Evolutionary conservation across 2,329 filamentous ascomycete species (phyloP).

Genomic region (Fusarium sp.): DNA sequence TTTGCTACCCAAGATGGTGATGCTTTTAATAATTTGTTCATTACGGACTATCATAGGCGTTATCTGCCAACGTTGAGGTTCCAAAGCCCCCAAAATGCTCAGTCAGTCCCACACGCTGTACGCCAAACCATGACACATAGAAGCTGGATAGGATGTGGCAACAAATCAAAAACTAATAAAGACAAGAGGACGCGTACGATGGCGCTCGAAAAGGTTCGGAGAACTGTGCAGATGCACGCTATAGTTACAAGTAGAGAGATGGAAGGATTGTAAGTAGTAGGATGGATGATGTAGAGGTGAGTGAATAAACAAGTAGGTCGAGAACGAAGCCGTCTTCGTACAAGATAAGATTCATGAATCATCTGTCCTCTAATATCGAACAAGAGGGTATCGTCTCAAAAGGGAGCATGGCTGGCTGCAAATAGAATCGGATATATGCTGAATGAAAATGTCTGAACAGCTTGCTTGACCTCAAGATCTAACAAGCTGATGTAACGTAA

Average conservation of each 20-base stretch:
- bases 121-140: slow-evolving; percentile 22
- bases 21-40: slow-evolving; percentile 7
- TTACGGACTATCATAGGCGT: slow-evolving; percentile 18
- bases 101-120: slow-evolving; percentile 7
- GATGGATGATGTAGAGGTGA: slow-evolving; percentile 7
- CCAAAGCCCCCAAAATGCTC: slow-evolving; percentile 15
- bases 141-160: slow-evolving; percentile 4
- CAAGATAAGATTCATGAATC: slow-evolving; percentile 32
- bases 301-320: slow-evolving; percentile 1
- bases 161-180: slow-evolving; percentile 11
- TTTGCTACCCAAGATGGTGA: neutral
- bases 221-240: slow-evolving; percentile 4
- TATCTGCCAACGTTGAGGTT: slow-evolving; percentile 10
- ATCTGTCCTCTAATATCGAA: slow-evolving; percentile 26
- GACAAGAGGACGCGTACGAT: neutral
- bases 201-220: neutral
- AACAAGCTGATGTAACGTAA: neutral
- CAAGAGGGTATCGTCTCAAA: slow-evolving; percentile 15
- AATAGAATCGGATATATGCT: neutral
- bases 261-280: slow-evolving; percentile 25
- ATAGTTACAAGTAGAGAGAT: neutral
- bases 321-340: slow-evolving; percentile 21
- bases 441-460: neutral
- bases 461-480: neutral
- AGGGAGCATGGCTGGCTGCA: slow-evolving; percentile 1